Base-by-base conservation (phyloP, 306 rosid genomes). In the Geum urbanum region DNA sequence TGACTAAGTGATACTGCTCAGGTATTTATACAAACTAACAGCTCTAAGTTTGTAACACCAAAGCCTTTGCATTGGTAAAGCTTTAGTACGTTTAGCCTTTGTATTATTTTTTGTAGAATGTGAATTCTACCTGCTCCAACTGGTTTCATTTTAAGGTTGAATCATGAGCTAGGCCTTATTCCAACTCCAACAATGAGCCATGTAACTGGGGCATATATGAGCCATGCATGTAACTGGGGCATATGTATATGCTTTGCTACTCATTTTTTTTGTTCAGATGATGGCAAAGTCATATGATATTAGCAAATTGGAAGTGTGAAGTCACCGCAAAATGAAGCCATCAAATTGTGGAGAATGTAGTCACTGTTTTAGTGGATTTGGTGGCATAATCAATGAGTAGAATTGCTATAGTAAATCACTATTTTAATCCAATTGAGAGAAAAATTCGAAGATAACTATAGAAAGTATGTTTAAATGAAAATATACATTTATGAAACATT, bases 111-210 rank as follows among this genome's bases (percentile, higher is more conserved):
- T 14, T 14, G 1, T 13, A 43, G 52, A 53, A 12, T 15, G 20
- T 0, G 16, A 70, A 72, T 59, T 73, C 65, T 51, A 66, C 67
- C 73, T 40, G 79, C 79, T 59, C 66, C 44, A 40, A 46, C 47
- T 46, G 24, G 58, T 4, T 46, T 18, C n/a, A 20, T 10, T 63
- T 15, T 54, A 18, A 45, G 37, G 37, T 45, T 43, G 63, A 27
- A n/a, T 35, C 19, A 27, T 53, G 66, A 54, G 66, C 65, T 59
- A 59, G 46, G 46, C 58, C 61, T 32, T 44, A 32, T 57, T 39
- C 78, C 78, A 74, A 65, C 78, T 57, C 72, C 77, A 73, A 16
- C 63, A 73, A 44, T 6, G 45, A 50, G 48, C n/a, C 49, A 68
- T 69, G 20, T 39, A 15, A 35, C 5, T 8, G 46, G 44, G 70